phyloP scores from a whole-genome alignment of 345 rosid species.

The Salix viminalis region DNA sequence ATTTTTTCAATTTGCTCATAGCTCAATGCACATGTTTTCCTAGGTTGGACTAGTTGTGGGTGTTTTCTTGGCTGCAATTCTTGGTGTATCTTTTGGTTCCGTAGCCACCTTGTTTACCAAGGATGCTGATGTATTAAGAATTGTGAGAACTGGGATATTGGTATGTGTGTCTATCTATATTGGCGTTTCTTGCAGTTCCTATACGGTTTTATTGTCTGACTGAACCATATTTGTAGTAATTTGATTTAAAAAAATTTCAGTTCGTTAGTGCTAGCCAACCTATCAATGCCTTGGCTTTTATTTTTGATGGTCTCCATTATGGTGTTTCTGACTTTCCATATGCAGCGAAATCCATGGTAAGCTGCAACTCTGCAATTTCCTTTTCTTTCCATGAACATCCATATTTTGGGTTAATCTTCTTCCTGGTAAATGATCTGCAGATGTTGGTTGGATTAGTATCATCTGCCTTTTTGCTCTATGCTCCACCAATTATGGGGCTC shows the following conservation, averaged over 20 bases:
- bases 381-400: background rate
- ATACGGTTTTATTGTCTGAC: background rate
- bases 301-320: slow-evolving; percentile 89
- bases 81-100: slow-evolving; percentile 64
- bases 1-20: background rate
- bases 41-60: slow-evolving; percentile 82
- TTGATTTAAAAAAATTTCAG: slow-evolving; percentile 32
- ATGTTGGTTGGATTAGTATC: slow-evolving; percentile 72
- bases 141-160: slow-evolving; percentile 70
- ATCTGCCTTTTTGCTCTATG: slow-evolving; percentile 59
- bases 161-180: slow-evolving; percentile 33
- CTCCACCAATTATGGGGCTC: slow-evolving; percentile 55
- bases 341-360: slow-evolving; percentile 84
- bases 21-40: slow-evolving; percentile 15
- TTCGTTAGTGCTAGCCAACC: slow-evolving; percentile 91
- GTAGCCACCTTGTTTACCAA: slow-evolving; percentile 72
- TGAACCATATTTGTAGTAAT: background rate
- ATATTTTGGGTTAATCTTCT: slow-evolving; percentile 1
- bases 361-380: background rate
- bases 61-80: slow-evolving; percentile 56
- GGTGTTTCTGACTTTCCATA: slow-evolving; percentile 91
- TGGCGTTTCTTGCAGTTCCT: background rate
- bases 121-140: slow-evolving; percentile 63
- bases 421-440: slow-evolving; percentile 27
- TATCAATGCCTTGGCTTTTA: slow-evolving; percentile 77